Evolutionary conservation across 192 early-diverging fungal genomes (phyloP).

Genomic region (Coemansia sp.): DNA sequence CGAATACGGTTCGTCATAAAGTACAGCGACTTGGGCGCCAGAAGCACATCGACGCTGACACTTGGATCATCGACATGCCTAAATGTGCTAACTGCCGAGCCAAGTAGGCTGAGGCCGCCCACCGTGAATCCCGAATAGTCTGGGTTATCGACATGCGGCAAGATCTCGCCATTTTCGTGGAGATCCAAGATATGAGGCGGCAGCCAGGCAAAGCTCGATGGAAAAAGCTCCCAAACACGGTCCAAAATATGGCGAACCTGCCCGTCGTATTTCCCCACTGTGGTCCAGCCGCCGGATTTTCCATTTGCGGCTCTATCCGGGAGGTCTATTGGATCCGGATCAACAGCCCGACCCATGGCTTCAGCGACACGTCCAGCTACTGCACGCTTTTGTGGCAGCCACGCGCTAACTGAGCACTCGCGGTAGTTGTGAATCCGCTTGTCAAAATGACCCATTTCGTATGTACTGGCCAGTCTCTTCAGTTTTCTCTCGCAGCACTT

Average conservation of each 20-base stretch:
- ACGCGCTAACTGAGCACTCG: constrained; percentile 70
- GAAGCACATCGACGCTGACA: constrained; percentile 61
- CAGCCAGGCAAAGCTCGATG: constrained; percentile 64
- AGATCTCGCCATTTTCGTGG: constrained; percentile 70
- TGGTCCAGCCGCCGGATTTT: constrained; percentile 48
- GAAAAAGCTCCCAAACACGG: constrained; percentile 63
- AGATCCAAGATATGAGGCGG: constrained; percentile 83
- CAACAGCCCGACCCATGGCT: constrained; percentile 21
- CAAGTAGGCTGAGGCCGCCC: constrained; percentile 73
- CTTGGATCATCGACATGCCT: constrained; percentile 65
- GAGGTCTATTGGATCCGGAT: constrained; percentile 40
- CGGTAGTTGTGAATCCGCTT: constrained; percentile 72
- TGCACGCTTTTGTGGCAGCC: constrained; percentile 50
- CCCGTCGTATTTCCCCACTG: constrained; percentile 52
- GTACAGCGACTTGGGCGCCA: constrained; percentile 71
- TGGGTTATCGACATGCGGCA: constrained; percentile 81
- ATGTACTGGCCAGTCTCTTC: constrained; percentile 57
- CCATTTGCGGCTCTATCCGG: constrained; percentile 30
- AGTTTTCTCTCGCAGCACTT: constrained; percentile 57
- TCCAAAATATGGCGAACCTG: constrained; percentile 59
- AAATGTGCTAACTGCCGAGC: constrained; percentile 73
- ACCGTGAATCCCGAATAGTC: constrained; percentile 78
- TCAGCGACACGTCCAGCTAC: constrained; percentile 35
- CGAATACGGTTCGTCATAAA: constrained; percentile 72
- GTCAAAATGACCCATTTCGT: constrained; percentile 79